These are phyloP conservation scores for Gracilaria vermiculophylla DNA, from an alignment of 23 red algal species.

Conservation along the genomic window DNA sequence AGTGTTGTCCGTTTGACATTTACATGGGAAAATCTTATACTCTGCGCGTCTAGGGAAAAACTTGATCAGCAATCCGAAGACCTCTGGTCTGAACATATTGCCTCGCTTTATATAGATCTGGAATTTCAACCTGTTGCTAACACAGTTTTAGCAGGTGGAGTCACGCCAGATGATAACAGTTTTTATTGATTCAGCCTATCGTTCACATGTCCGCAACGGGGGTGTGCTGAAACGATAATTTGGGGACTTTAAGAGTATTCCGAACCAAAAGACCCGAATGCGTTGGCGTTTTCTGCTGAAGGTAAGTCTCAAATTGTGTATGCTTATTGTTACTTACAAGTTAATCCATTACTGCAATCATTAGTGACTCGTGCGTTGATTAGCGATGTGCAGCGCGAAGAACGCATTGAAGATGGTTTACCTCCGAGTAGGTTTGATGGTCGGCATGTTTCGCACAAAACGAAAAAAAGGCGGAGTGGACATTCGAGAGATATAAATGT, in stretches of 20 bases:
- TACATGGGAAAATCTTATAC: background rate
- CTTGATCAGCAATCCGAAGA: background rate
- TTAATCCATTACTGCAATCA: background rate
- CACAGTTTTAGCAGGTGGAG: background rate
- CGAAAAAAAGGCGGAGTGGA: too few species aligned
- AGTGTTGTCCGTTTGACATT: background rate
- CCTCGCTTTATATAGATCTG: background rate
- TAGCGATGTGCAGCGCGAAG: too few species aligned
- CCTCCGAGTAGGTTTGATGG: too few species aligned
- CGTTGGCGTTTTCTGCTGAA: background rate
- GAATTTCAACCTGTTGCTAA: background rate
- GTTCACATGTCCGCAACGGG: background rate
- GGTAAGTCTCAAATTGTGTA: background rate
- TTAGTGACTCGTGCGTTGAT: background rate
- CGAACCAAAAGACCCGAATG: background rate
- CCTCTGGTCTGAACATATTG: background rate
- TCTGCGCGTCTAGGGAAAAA: background rate
- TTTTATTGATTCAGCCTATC: background rate
- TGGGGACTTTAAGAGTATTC: background rate
- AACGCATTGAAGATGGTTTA: too few species aligned
- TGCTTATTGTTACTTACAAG: constrained; percentile 6
- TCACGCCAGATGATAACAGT: background rate
- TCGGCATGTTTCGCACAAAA: too few species aligned
- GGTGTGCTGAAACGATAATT: constrained; percentile 16
- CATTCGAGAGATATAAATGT: too few species aligned